Evolutionary conservation across 371 early-diverging fungal genomes (phyloP), one percentile per base, ranked within the genome.

Genomic region (Zopfochytrium polystomum): DNA sequence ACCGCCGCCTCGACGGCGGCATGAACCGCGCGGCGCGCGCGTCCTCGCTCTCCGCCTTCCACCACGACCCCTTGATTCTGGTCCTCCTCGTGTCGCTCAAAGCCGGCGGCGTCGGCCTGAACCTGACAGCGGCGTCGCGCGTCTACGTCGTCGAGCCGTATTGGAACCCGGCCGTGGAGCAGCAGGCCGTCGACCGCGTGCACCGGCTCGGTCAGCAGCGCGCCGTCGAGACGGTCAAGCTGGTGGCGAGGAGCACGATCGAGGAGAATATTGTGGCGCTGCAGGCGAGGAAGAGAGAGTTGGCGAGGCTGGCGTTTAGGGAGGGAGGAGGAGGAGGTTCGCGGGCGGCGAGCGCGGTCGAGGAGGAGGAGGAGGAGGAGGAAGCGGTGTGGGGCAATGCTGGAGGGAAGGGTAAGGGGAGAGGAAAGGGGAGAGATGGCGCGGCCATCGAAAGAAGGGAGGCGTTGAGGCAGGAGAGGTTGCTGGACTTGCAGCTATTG

Each of bases 1-100:
- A n/a, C n/a, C n/a, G n/a, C n/a, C n/a, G n/a, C n/a, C 75, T 90
- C 20, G 90, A 89, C 64, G 93, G 93, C 5, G 78, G 79, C 0
- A 81, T 84, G 68, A 58, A 66, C 5, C 85, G 86, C 20, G 53
- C 63, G 1, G 76, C 80, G 29, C 80, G 93, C 25, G 80, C 80
- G n/a, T n/a, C n/a, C n/a, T n/a, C n/a, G n/a, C n/a, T n/a, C n/a
- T n/a, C n/a, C n/a, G n/a, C n/a, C n/a, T 52, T 70, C 70, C 23
- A 83, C 85, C n/a, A n/a, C n/a, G n/a, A n/a, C n/a, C n/a, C n/a
- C n/a, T n/a, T n/a, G n/a, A n/a, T n/a, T n/a, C n/a, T 63, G 2
- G 85, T 93, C 3, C 70, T 96, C 22, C 71, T 96, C 26, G 83
- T 93, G 55, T 90, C 91, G 63, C 76, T 95, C 35, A 86, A 87